phyloP scores from a whole-genome alignment of 2,329 filamentous ascomycete species.

The Botrytis cinerea region DNA sequence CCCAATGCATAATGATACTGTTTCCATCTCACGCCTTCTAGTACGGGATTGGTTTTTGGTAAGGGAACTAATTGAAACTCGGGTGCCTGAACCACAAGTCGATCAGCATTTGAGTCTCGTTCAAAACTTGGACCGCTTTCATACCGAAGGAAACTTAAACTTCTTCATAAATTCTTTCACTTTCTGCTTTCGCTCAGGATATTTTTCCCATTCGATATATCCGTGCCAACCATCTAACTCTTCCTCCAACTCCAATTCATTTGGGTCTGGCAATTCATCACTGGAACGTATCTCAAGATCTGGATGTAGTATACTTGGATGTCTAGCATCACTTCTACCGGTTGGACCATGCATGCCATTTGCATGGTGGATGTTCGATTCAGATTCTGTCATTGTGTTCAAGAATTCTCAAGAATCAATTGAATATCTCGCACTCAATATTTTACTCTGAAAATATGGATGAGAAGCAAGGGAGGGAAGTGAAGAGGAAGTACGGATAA shows the following conservation, averaged over 20 bases:
- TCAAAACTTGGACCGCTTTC: background rate
- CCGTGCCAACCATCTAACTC: conserved; percentile 25
- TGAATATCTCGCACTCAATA: background rate
- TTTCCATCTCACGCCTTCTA: conserved; percentile 59
- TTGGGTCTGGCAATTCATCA: conserved; percentile 19
- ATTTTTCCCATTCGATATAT: conserved; percentile 70
- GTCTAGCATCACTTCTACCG: background rate
- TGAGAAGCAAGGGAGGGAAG: background rate
- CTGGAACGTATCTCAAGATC: conserved; percentile 23
- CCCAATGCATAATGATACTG: conserved; percentile 58
- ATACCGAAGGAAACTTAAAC: conserved; percentile 50
- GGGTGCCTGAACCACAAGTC: conserved; percentile 39
- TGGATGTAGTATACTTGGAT: conserved; percentile 22
- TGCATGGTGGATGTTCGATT: background rate
- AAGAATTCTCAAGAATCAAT: background rate
- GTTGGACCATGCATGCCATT: background rate
- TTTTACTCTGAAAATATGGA: background rate
- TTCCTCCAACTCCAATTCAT: conserved; percentile 21
- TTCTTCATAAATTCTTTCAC: conserved; percentile 56
- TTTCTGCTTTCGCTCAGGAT: conserved; percentile 65
- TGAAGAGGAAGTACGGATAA: background rate
- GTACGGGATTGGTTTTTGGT: conserved; percentile 58
- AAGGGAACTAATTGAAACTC: conserved; percentile 59
- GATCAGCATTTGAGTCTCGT: conserved; percentile 1
- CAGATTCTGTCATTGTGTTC: background rate